Percentiles rank a stretch among this genome's conserved stretches.
Evolutionary conservation across 2,329 filamentous ascomycete genomes (phyloP).

Genomic region (Aspergillus pseudoterreus): DNA sequence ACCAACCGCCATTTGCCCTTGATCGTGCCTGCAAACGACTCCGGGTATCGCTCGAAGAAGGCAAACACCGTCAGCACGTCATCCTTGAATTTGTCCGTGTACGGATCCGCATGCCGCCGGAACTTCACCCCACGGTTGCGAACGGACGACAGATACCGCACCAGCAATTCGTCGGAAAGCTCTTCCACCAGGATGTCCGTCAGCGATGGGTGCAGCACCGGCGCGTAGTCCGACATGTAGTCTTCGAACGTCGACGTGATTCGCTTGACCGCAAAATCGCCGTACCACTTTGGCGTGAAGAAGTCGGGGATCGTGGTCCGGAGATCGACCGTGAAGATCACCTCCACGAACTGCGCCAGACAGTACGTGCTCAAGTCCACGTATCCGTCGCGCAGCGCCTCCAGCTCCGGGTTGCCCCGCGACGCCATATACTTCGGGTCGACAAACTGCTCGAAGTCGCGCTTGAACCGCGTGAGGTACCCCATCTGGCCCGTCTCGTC

Average conservation of each 20-base stretch:
- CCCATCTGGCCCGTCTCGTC: slow-evolving; percentile 70
- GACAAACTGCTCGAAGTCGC: slow-evolving; percentile 77
- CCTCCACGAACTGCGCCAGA: slow-evolving; percentile 76
- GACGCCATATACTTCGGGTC: slow-evolving; percentile 72
- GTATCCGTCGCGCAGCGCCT: slow-evolving; percentile 79
- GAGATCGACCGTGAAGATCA: slow-evolving; percentile 92
- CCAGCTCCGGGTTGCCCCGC: slow-evolving; percentile 68
- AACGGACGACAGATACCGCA: slow-evolving; percentile 77
- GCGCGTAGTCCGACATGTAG: slow-evolving; percentile 83
- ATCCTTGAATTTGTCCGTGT: slow-evolving; percentile 88
- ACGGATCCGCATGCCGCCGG: slow-evolving; percentile 71
- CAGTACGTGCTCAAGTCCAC: slow-evolving; percentile 94
- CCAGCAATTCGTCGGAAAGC: slow-evolving; percentile 83
- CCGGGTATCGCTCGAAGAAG: slow-evolving; percentile 73
- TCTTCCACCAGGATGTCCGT: slow-evolving; percentile 92
- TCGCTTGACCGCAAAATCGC: slow-evolving; percentile 79
- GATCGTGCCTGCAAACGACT: slow-evolving; percentile 67
- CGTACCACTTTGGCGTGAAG: slow-evolving; percentile 90
- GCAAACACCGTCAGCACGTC: slow-evolving; percentile 87
- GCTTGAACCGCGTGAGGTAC: slow-evolving; percentile 82
- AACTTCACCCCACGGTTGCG: slow-evolving; percentile 91
- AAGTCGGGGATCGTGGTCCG: slow-evolving; percentile 76
- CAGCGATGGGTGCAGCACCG: slow-evolving; percentile 79
- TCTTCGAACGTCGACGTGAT: slow-evolving; percentile 95
- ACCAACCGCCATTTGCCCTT: slow-evolving; percentile 92